These are phyloP conservation scores for Mycena albidolilacea DNA, from an alignment of 768 basidiomycete genomes.

Conservation along the genomic window DNA sequence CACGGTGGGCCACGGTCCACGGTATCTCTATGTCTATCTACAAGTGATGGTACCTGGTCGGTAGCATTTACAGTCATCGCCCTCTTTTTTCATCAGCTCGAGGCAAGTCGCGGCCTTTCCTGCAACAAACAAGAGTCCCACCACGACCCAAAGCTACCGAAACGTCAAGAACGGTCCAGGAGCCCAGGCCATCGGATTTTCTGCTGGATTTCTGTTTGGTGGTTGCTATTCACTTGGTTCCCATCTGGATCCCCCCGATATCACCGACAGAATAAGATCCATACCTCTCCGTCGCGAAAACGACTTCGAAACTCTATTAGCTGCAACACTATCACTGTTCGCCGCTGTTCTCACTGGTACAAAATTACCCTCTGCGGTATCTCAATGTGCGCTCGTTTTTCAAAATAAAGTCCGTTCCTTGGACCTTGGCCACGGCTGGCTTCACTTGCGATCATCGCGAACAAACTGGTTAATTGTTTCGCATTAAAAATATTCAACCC, in stretches of 20 bases:
- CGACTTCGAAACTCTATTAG: slow-evolving; percentile 25
- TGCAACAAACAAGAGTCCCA: slow-evolving; percentile 4
- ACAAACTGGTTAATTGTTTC: not conserved
- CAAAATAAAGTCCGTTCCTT: slow-evolving; percentile 10
- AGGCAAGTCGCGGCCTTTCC: slow-evolving; percentile 8
- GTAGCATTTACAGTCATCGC: not conserved
- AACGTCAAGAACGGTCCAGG: slow-evolving; percentile 15
- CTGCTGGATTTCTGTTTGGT: not conserved
- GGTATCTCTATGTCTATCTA: too few species aligned
- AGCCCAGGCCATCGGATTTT: not conserved
- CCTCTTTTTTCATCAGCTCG: slow-evolving; percentile 24
- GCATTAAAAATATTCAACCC: slow-evolving; percentile 50
- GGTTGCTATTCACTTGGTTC: not conserved
- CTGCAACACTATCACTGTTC: slow-evolving; percentile 31
- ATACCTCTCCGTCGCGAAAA: not conserved
- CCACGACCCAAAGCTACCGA: slow-evolving; percentile 10
- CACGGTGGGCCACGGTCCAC: not conserved
- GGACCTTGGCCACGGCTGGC: not conserved
- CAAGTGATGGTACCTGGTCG: slow-evolving; percentile 15
- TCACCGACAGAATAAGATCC: slow-evolving; percentile 16
- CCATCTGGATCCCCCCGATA: slow-evolving; percentile 10
- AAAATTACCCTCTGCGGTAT: not conserved
- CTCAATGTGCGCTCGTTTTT: slow-evolving; percentile 15
- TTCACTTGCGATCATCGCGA: slow-evolving; percentile 22
- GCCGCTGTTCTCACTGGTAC: not conserved